Evolutionary conservation across 1,139 yeast species (phyloP), one percentile per base, ranked within the genome.

Genomic region (Sugiyamaella xylanicola): DNA sequence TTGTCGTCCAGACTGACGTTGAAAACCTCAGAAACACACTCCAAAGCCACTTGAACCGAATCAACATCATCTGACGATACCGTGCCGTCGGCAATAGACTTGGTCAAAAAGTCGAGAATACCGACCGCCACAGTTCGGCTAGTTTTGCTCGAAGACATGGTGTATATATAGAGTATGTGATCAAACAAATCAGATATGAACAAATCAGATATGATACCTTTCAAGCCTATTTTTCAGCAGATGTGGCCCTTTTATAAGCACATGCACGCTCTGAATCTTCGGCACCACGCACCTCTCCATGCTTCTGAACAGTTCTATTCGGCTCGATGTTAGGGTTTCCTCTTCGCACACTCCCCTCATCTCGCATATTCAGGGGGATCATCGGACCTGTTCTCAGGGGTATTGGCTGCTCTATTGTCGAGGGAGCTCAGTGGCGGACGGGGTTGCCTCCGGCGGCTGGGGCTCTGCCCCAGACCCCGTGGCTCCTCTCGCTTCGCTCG

Each of bases 41-140:
- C 97, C 66, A 91, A 82, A 62, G 98, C 98, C 52, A 93, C 96
- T 63, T 92, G 97, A 68, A 93, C 79, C n/a, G 97, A 89, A 64
- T 93, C 99, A 58, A 80, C 80, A 68, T 85, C 89, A 64, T 92
- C 98, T 62, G 85, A 87, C 41, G 86, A 75, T 52, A 92, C 81
- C 49, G 82, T 79, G 54, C 89, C 88, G 61, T 81, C 78, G 46
- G 79, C 69, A 35, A 87, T 82, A 7, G 90, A 76, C 21, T 76
- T 68, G 65, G 82, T 80, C 64, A 93, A 80, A 70, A 86, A 92
- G 61, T 84, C 82, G 52, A 91, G 84, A 61, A 93, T 84, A 54
- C 89, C 83, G 55, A 85, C 77, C 1, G 96, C 95, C 55, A 88
- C 79, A 62, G 87, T 88, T 70, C 87, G 81, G 68, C 84, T 65